Conservation (phyloP, 2,329 filamentous ascomycete species). For the Curvularia spicifera region DNA sequence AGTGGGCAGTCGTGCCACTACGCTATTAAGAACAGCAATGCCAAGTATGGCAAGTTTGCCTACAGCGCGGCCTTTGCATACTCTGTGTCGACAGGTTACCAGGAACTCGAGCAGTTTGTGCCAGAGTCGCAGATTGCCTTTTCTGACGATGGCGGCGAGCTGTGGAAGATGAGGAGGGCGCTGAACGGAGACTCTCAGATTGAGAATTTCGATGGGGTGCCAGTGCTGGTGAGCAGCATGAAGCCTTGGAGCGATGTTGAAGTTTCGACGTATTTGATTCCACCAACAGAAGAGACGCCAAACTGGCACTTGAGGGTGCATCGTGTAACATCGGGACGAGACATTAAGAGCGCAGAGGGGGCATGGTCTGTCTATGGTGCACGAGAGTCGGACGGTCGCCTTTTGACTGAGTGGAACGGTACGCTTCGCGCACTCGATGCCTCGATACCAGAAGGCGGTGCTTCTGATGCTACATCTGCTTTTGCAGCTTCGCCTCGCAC, state of each 20-base stretch:
- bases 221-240: constrained; percentile 73
- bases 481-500: constrained; percentile 57
- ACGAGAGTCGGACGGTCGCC: constrained; percentile 64
- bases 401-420: constrained; percentile 51
- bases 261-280: constrained; percentile 69
- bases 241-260: constrained; percentile 72
- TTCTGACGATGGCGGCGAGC: constrained; percentile 77
- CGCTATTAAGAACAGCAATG: constrained; percentile 79
- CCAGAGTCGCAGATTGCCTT: constrained; percentile 77
- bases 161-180: constrained; percentile 76
- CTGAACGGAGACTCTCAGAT: constrained; percentile 68
- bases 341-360: constrained; percentile 75
- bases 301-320: constrained; percentile 73
- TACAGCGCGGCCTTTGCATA: constrained; percentile 80
- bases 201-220: constrained; percentile 60
- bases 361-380: constrained; percentile 72
- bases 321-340: constrained; percentile 63
- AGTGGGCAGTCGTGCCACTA: constrained; percentile 84
- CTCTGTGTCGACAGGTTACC: constrained; percentile 76
- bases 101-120: constrained; percentile 77
- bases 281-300: constrained; percentile 63
- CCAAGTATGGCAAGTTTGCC: constrained; percentile 80
- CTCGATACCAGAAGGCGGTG: constrained; percentile 51
- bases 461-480: constrained; percentile 39
- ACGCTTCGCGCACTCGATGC: constrained; percentile 39